These are phyloP conservation scores for Senna siamea DNA, from an alignment of 306 rosid genomes.

Conservation along the genomic window DNA sequence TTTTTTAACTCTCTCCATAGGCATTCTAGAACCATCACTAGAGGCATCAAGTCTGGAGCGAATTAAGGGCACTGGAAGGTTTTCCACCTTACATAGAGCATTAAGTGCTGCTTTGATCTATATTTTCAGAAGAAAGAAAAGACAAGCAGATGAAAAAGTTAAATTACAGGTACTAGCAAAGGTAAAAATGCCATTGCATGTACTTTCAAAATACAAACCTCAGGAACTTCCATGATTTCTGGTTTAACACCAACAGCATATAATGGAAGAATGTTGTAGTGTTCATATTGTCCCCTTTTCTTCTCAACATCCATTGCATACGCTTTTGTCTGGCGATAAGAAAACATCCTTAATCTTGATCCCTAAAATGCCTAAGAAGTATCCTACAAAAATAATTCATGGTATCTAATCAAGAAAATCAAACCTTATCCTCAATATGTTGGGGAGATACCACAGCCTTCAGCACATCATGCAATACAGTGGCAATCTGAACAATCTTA, in stretches of 20 bases:
- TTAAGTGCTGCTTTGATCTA: constrained; percentile 81
- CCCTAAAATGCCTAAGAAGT: constrained; percentile 10
- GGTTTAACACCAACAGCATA: constrained; percentile 87
- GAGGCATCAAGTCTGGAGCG: constrained; percentile 40
- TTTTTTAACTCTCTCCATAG: constrained; percentile 59
- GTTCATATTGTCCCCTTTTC: constrained; percentile 65
- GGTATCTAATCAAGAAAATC: constrained; percentile 36
- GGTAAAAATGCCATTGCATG: constrained; percentile 29
- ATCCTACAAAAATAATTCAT: constrained; percentile 30
- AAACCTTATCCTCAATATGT: constrained; percentile 64
- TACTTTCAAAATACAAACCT: constrained; percentile 59
- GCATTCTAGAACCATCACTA: constrained; percentile 45
- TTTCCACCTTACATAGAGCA: constrained; percentile 64
- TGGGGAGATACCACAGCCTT: constrained; percentile 50
- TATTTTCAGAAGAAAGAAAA: constrained; percentile 29
- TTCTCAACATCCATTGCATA: constrained; percentile 69
- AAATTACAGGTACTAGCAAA: constrained; percentile 13
- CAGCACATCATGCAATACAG: constrained; percentile 79
- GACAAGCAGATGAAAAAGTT: constrained; percentile 20
- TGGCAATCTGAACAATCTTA: constrained; percentile 73
- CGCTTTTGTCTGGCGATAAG: constrained; percentile 61
- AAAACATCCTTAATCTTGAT: constrained; percentile 32
- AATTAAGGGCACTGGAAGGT: constrained; percentile 80
- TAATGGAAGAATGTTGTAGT: constrained; percentile 90
- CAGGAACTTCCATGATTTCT: constrained; percentile 84